Conservation (phyloP, 2,329 filamentous ascomycete species). For the Fusarium proliferatum region DNA sequence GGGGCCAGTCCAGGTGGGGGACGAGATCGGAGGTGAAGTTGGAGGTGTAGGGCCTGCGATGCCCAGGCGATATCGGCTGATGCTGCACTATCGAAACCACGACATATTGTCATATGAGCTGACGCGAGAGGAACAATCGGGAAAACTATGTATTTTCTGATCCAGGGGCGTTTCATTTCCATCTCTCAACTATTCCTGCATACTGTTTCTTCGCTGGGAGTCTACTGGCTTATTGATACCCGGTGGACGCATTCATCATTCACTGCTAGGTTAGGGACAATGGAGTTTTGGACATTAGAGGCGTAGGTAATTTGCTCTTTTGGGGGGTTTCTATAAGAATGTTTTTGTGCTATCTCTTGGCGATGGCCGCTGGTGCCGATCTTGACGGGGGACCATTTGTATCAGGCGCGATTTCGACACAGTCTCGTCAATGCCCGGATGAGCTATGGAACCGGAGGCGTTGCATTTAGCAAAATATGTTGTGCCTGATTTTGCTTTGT, state of each 20-base stretch:
- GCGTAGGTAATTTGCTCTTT: neutral
- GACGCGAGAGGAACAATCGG: conserved; percentile 54
- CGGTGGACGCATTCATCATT: conserved; percentile 15
- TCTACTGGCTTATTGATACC: conserved; percentile 33
- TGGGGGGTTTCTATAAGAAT: neutral
- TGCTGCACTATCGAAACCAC: conserved; percentile 79
- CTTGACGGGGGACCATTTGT: neutral
- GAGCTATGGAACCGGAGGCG: neutral
- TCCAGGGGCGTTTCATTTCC: conserved; percentile 11
- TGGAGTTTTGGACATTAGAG: conserved; percentile 12
- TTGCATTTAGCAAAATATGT: neutral
- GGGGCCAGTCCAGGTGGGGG: conserved; percentile 67
- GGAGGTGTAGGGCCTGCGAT: conserved; percentile 33
- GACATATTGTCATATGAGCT: conserved; percentile 77
- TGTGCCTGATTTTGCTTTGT: neutral
- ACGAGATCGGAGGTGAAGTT: conserved; percentile 34
- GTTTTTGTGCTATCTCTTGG: neutral
- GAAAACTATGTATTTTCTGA: conserved; percentile 52
- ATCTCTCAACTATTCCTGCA: neutral
- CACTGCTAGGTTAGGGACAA: conserved; percentile 2
- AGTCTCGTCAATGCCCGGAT: neutral
- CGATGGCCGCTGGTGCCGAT: neutral
- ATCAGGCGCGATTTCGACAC: neutral
- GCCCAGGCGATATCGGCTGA: conserved; percentile 70
- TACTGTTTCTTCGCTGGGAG: conserved; percentile 7